Conservation (phyloP, 75 land plant genomes). For the Cunninghamia lanceolata region DNA sequence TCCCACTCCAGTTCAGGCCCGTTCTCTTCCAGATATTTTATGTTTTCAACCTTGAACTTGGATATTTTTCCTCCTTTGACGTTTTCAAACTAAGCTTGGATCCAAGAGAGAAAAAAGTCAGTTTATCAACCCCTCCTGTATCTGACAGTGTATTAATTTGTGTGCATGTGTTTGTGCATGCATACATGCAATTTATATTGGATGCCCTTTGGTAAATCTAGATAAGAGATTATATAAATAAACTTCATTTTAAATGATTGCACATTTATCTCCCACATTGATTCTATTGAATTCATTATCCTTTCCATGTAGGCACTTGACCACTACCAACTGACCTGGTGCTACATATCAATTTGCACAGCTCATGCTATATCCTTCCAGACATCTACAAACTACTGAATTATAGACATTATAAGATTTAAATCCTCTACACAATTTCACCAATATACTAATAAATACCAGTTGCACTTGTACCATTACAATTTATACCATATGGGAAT, state of each 20-base stretch:
- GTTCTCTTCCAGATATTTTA: not conserved
- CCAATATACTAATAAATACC: not conserved
- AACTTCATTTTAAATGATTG: not conserved
- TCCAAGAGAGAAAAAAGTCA: conserved; percentile 1
- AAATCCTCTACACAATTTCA: not conserved
- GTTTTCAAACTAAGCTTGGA: not conserved
- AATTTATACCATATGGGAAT: not conserved
- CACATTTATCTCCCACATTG: not conserved
- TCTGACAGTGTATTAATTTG: not conserved
- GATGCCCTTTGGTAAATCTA: not conserved
- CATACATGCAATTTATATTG: not conserved
- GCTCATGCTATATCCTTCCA: not conserved
- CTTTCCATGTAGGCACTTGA: not conserved
- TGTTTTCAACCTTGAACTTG: not conserved
- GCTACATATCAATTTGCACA: not conserved
- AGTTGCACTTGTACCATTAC: not conserved
- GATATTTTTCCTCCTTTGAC: not conserved
- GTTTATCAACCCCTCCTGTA: not conserved
- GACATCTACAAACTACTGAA: too few species aligned
- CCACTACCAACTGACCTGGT: not conserved
- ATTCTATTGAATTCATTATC: not conserved
- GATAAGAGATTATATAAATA: not conserved
- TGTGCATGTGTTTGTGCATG: not conserved
- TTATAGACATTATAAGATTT: not conserved
- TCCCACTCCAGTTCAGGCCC: conserved; percentile 63